Percentiles rank a stretch among this genome's conserved stretches.
Conservation (phyloP, 2,329 filamentous ascomycete species). For the Fusarium buharicum region DNA sequence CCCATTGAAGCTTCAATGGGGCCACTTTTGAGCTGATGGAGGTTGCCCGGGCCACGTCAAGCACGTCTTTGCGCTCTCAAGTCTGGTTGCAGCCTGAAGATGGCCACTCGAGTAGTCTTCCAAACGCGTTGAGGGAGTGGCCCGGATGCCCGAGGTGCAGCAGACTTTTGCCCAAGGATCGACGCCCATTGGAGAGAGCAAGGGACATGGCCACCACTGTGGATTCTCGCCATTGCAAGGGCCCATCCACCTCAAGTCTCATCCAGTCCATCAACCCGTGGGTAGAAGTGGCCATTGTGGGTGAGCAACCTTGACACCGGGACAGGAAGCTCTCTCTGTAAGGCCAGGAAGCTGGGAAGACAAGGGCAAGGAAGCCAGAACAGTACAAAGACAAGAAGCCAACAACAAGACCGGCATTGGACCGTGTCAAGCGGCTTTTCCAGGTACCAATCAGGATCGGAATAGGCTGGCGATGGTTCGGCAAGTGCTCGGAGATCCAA, state of each 20-base stretch:
- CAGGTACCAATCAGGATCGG: slow-evolving; percentile 35
- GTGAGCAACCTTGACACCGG: slow-evolving; percentile 9
- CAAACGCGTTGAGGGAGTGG: slow-evolving; percentile 37
- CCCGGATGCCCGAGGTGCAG: slow-evolving; percentile 41
- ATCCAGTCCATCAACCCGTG: slow-evolving; percentile 41
- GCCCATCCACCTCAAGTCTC: slow-evolving; percentile 42
- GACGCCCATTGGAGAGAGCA: slow-evolving; percentile 44
- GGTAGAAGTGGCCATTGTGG: slow-evolving; percentile 30
- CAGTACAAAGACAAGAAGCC: slow-evolving; percentile 17
- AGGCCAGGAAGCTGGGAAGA: slow-evolving; percentile 26
- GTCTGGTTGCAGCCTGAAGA: slow-evolving; percentile 17
- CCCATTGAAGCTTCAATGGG: too few relatives aligned
- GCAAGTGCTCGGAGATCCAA: slow-evolving; percentile 11
- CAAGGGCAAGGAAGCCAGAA: slow-evolving; percentile 22
- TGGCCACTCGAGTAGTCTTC: slow-evolving; percentile 7
- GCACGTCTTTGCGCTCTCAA: slow-evolving; percentile 14
- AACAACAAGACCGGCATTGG: slow-evolving; percentile 31
- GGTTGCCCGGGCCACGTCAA: slow-evolving; percentile 39
- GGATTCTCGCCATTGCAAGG: slow-evolving; percentile 42
- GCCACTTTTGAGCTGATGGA: slow-evolving; percentile 37
- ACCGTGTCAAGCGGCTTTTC: slow-evolving; percentile 28
- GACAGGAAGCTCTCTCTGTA: slow-evolving; percentile 36
- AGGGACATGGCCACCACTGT: slow-evolving; percentile 40
- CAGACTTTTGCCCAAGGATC: slow-evolving; percentile 42
- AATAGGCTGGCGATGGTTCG: slow-evolving; percentile 17